These are phyloP conservation scores for Yamadazyma dendronema DNA, from an alignment of 1,139 yeast genomes.

Conservation along the genomic window DNA sequence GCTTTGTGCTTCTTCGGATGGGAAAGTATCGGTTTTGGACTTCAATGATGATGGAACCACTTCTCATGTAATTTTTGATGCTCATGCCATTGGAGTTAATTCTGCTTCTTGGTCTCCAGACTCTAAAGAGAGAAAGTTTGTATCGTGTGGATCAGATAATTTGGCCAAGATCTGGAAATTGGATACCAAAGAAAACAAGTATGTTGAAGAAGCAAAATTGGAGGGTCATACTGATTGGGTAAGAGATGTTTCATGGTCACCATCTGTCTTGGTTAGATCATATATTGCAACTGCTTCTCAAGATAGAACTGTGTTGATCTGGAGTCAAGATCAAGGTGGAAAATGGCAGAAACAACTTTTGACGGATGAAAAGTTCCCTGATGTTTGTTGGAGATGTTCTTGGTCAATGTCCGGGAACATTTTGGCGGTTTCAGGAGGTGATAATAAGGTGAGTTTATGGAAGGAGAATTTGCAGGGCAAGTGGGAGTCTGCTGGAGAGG, in stretches of 20 bases:
- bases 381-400: constrained; percentile 97
- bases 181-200: constrained; percentile 55
- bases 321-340: constrained; percentile 74
- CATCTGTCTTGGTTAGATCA: constrained; percentile 79
- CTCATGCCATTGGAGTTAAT: constrained; percentile 92
- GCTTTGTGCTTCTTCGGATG: constrained; percentile 91
- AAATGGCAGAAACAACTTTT: constrained; percentile 80
- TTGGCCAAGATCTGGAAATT: constrained; percentile 87
- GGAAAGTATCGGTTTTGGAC: constrained; percentile 85
- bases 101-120: constrained; percentile 95
- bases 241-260: constrained; percentile 98
- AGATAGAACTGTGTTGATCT: constrained; percentile 89
- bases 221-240: constrained; percentile 98
- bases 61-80: constrained; percentile 61
- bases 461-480: constrained; percentile 90
- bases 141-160: constrained; percentile 94
- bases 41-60: constrained; percentile 89
- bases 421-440: constrained; percentile 94
- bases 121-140: constrained; percentile 59
- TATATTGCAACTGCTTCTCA: constrained; percentile 98
- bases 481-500: constrained; percentile 97
- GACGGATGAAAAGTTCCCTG: constrained; percentile 83
- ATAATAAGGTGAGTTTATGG: constrained; percentile 94
- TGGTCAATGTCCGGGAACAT: constrained; percentile 97
- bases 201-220: constrained; percentile 70